Percentiles rank a stretch among this genome's conserved stretches.
Evolutionary conservation across 345 rosid genomes (phyloP).

Genomic region (Rhodomyrtus tomentosa): DNA sequence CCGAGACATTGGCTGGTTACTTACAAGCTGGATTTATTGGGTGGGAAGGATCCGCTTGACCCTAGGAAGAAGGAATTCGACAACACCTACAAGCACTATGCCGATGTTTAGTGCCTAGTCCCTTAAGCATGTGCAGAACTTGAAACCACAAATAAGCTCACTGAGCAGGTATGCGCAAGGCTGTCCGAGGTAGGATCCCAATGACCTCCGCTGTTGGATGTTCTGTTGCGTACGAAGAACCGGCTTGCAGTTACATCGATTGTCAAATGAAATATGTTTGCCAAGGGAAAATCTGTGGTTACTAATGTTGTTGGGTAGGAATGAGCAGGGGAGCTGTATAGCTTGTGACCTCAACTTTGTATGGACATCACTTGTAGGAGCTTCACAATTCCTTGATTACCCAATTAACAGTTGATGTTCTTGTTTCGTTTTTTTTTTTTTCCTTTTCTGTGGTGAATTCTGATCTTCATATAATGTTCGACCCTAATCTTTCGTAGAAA

Average conservation of each 20-base stretch:
- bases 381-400: background rate
- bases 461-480: background rate
- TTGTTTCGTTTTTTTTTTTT: background rate
- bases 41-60: background rate
- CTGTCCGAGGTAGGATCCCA: background rate
- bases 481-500: background rate
- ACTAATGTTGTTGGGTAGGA: background rate
- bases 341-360: background rate
- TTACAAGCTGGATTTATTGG: background rate
- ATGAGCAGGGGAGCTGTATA: background rate
- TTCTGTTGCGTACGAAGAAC: background rate
- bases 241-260: background rate
- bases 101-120: background rate
- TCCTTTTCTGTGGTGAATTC: background rate
- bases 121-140: background rate
- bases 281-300: background rate
- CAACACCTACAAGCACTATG: background rate
- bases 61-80: background rate
- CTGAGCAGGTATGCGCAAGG: background rate
- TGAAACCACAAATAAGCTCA: background rate
- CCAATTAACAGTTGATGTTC: background rate
- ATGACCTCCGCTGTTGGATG: background rate
- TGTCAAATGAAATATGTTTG: background rate
- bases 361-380: background rate
- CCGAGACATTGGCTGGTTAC: background rate